Conservation (phyloP, 805 yeast genomes). For the Saccharomycopsis selenospora region DNA sequence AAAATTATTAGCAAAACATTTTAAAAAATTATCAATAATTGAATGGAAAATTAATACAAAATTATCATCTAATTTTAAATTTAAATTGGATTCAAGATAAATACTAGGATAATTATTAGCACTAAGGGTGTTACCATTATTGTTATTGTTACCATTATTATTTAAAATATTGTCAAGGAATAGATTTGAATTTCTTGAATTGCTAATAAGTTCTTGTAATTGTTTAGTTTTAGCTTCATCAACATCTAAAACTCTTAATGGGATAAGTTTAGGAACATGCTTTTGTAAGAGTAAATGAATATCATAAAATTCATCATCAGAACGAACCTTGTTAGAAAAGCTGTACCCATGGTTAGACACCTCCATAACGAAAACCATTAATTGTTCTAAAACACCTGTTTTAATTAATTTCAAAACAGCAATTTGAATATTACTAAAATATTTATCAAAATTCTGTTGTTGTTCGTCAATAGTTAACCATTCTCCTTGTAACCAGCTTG, state of each 20-base stretch:
- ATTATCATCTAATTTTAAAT: neutral
- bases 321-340: constrained; percentile 3
- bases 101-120: constrained; percentile 9
- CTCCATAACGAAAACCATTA: constrained; percentile 55
- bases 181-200: neutral
- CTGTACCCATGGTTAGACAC: constrained; percentile 28
- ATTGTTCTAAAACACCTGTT: constrained; percentile 61
- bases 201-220: constrained; percentile 24
- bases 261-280: constrained; percentile 51
- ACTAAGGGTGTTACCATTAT: neutral
- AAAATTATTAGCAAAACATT: constrained; percentile 27
- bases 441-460: constrained; percentile 15
- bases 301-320: constrained; percentile 47
- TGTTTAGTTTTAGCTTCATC: constrained; percentile 37
- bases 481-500: constrained; percentile 17
- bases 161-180: neutral
- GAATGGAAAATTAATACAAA: constrained; percentile 9
- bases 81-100: constrained; percentile 12
- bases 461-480: constrained; percentile 15
- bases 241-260: constrained; percentile 45
- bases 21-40: constrained; percentile 19
- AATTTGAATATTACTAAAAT: constrained; percentile 13
- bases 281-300: constrained; percentile 59
- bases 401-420: constrained; percentile 13
- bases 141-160: neutral